These are phyloP conservation scores for Gossypium mustelinum DNA, from an alignment of 345 rosid species.

Conservation along the genomic window DNA sequence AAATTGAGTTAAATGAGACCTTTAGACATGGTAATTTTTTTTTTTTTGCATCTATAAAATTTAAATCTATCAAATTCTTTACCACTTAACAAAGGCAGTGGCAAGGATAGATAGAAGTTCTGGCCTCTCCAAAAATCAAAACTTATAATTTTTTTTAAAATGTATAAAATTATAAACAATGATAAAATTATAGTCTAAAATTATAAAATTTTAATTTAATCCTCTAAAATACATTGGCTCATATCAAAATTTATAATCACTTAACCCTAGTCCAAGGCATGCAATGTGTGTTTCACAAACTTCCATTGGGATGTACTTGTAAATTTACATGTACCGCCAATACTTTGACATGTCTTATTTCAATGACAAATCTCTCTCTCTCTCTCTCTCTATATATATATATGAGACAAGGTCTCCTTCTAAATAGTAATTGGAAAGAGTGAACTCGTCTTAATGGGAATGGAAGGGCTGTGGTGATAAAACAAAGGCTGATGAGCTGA, in stretches of 20 bases:
- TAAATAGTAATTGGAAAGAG: background rate
- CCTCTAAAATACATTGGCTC: no score
- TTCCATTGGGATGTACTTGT: background rate
- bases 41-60: no score
- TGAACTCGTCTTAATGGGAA: background rate
- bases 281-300: background rate
- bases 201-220: no score
- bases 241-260: no score
- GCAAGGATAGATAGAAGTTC: fast-evolving
- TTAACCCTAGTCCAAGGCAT: background rate
- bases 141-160: no score
- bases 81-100: no score
- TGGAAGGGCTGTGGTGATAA: background rate
- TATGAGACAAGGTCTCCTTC: background rate
- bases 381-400: background rate
- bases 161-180: no score
- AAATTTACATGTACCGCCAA: background rate
- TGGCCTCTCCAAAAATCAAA: no score
- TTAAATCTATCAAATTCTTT: no score
- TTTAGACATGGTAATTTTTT: no score
- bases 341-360: background rate
- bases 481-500: constrained; percentile 7
- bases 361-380: background rate
- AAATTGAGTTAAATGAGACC: no score
- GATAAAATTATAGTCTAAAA: no score